These are phyloP conservation scores for Magnaporthiopsis rhizophila DNA, from an alignment of 2,329 filamentous ascomycete species.

Conservation along the genomic window DNA sequence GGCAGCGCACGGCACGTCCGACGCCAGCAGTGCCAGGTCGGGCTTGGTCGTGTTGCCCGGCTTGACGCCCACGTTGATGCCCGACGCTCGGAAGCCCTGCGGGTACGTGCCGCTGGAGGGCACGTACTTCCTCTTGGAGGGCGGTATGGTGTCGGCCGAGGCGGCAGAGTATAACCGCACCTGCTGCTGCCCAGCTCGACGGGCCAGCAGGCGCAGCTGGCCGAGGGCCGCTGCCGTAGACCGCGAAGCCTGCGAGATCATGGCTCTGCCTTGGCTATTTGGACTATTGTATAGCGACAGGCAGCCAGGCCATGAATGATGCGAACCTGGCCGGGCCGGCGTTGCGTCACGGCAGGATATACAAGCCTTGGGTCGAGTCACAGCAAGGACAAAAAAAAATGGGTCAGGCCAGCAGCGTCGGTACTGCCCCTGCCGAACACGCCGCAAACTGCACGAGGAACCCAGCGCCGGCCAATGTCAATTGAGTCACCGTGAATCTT, in stretches of 20 bases:
- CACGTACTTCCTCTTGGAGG: conserved; percentile 83
- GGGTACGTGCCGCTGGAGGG: conserved; percentile 81
- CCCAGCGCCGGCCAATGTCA: not conserved
- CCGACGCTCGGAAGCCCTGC: conserved; percentile 79
- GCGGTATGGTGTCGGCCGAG: conserved; percentile 53
- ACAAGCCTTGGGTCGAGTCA: not conserved
- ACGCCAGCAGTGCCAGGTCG: conserved; percentile 82
- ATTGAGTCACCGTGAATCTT: not conserved
- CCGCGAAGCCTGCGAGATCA: not conserved
- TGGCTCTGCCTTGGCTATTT: not conserved
- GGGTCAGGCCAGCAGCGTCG: not conserved
- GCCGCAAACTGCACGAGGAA: not conserved
- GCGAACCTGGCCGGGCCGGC: not conserved
- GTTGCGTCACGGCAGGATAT: not conserved
- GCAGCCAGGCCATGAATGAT: not conserved
- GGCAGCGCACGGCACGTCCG: conserved; percentile 75
- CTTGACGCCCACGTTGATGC: conserved; percentile 89
- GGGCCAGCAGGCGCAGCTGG: conserved; percentile 5
- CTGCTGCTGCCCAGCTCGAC: conserved; percentile 1
- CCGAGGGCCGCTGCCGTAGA: conserved; percentile 3
- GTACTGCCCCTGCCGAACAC: not conserved
- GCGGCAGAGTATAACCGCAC: conserved; percentile 51
- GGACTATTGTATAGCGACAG: not conserved
- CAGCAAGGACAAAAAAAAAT: not conserved
- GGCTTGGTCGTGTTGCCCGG: conserved; percentile 84